phyloP scores from a whole-genome alignment of 2,329 filamentous ascomycete species.

The Blastomyces gilchristii region DNA sequence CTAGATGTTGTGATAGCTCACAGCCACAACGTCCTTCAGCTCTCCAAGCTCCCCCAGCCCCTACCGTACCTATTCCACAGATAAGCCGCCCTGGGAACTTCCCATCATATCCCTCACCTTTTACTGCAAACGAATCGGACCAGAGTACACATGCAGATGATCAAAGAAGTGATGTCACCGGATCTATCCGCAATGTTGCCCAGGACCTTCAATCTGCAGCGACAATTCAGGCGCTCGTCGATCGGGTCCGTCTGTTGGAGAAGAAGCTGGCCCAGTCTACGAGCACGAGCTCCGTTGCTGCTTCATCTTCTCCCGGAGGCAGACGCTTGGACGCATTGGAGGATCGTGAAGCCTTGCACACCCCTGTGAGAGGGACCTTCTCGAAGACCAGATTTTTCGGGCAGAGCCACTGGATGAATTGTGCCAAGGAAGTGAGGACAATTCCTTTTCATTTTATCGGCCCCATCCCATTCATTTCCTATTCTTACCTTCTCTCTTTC shows the following conservation, averaged over 20 bases:
- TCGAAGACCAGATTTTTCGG: constrained; percentile 45
- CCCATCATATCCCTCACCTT: not conserved
- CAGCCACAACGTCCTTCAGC: not conserved
- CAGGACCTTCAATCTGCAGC: not conserved
- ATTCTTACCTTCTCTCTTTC: not conserved
- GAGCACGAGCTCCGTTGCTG: not conserved
- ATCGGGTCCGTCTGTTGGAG: constrained; percentile 1
- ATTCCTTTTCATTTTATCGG: not conserved
- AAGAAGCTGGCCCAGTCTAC: constrained; percentile 2
- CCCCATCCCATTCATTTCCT: not conserved
- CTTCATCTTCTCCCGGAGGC: not conserved
- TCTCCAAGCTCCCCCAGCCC: not conserved
- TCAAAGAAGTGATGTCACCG: not conserved
- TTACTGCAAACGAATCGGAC: not conserved
- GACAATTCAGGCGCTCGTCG: constrained; percentile 4
- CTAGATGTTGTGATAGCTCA: not conserved
- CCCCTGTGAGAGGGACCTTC: constrained; percentile 8
- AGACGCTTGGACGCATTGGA: not conserved
- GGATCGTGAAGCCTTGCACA: not conserved
- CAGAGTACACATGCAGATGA: not conserved
- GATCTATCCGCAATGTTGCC: not conserved
- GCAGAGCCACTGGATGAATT: constrained; percentile 43
- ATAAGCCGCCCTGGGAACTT: not conserved
- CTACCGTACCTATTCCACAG: not conserved
- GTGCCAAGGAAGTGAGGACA: constrained; percentile 11